A percentile compares a stretch with the other conserved stretches of the same genome.
phyloP scores from a whole-genome alignment of 139 green algal genomes.

The Tetradesmus lagerheimii region DNA sequence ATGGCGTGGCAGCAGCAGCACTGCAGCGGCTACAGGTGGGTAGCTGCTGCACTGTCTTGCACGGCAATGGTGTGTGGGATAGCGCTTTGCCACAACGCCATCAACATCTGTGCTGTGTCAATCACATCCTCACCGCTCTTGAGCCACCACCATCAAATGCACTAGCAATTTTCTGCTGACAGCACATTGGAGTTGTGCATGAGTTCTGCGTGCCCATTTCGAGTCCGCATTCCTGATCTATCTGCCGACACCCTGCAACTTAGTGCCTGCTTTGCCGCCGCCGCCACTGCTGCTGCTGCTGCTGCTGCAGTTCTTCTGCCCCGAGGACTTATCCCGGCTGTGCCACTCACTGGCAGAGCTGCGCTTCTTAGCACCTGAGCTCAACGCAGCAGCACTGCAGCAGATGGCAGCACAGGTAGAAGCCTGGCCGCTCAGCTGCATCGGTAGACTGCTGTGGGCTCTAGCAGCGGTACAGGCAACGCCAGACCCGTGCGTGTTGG shows the following conservation, averaged over 20 bases:
- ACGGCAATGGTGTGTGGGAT: background rate
- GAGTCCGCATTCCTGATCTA: too few relatives aligned
- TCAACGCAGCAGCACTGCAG: slow-evolving; percentile 24
- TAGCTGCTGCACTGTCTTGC: background rate
- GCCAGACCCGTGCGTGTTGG: slow-evolving; percentile 16
- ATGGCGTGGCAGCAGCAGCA: slow-evolving; percentile 19
- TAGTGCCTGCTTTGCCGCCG: too few relatives aligned
- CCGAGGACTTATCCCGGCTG: slow-evolving; percentile 33
- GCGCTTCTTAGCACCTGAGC: background rate
- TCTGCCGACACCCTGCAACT: too few relatives aligned
- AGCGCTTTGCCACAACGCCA: too few relatives aligned
- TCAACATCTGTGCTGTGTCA: too few relatives aligned
- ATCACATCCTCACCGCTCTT: too few relatives aligned
- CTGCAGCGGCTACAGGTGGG: slow-evolving; percentile 24
- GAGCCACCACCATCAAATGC: too few relatives aligned
- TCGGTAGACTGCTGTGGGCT: background rate
- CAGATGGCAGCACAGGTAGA: slow-evolving; percentile 24
- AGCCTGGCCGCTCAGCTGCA: slow-evolving; percentile 41
- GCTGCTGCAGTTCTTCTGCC: slow-evolving; percentile 28
- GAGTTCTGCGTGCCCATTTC: too few relatives aligned
- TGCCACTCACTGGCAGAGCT: background rate
- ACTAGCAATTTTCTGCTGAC: too few relatives aligned
- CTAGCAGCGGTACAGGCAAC: slow-evolving; percentile 6
- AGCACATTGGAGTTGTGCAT: too few relatives aligned
- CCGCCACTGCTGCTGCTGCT: background rate